A percentile compares a stretch with the other conserved stretches of the same genome.
Evolutionary conservation across 371 early-diverging fungal genomes (phyloP).

Genomic region (Nematocida sp.): DNA sequence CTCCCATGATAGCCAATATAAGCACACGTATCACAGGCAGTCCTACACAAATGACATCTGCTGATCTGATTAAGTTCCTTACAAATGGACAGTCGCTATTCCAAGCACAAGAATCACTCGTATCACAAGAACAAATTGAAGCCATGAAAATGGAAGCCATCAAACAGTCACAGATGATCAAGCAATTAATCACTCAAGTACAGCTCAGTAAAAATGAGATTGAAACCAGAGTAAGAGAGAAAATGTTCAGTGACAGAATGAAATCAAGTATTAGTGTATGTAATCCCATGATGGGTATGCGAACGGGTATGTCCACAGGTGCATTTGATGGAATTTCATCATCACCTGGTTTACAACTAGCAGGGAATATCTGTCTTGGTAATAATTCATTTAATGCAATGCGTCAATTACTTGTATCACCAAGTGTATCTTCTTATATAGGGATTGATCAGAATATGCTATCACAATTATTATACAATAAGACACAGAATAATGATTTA

Average conservation of each 20-base stretch:
- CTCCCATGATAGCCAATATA: slow-evolving; percentile 2
- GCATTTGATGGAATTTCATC: slow-evolving; percentile 43
- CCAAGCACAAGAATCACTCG: slow-evolving; percentile 4
- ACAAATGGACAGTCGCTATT: slow-evolving; percentile 37
- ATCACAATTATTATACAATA: neutral
- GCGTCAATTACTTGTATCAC: slow-evolving; percentile 15
- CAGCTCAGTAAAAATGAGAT: slow-evolving; percentile 13
- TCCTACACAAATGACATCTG: neutral
- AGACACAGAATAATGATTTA: slow-evolving; percentile 39
- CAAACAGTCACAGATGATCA: slow-evolving; percentile 12
- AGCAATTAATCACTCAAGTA: slow-evolving; percentile 28
- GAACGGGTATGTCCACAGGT: slow-evolving; percentile 7
- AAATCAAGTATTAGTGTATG: slow-evolving; percentile 20
- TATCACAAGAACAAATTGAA: slow-evolving; percentile 27
- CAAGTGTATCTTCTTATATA: slow-evolving; percentile 20
- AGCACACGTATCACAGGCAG: neutral
- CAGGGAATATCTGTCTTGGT: slow-evolving; percentile 25
- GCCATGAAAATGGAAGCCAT: slow-evolving; percentile 1
- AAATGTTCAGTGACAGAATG: slow-evolving; percentile 16
- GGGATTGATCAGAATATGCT: slow-evolving; percentile 36
- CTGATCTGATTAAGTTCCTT: slow-evolving; percentile 30
- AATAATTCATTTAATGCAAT: slow-evolving; percentile 26
- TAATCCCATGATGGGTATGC: slow-evolving; percentile 38
- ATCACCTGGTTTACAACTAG: slow-evolving; percentile 6
- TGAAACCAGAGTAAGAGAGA: neutral